Percentiles rank a stretch among this genome's conserved stretches.
phyloP scores from a whole-genome alignment of 2,329 filamentous ascomycete species.

The Sordariomycetes sp. region DNA sequence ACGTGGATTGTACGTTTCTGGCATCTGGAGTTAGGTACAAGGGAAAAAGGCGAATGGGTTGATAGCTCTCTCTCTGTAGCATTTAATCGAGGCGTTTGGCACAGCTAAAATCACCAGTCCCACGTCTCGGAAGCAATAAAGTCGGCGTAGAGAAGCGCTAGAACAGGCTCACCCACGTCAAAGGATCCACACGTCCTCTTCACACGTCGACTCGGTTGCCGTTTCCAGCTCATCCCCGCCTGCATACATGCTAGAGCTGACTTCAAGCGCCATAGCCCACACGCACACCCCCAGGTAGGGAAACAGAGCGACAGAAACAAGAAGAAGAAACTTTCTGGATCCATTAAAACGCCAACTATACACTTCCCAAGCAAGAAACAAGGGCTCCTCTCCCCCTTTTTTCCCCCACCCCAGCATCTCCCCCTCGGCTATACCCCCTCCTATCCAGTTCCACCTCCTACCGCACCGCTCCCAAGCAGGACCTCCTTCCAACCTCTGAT shows the following conservation, averaged over 20 bases:
- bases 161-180: no score
- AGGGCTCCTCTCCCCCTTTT: background rate
- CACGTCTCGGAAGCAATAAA: no score
- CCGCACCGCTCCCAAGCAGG: no score
- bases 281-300: background rate
- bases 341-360: slow-evolving; percentile 4
- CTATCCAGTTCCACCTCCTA: no score
- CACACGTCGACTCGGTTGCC: no score
- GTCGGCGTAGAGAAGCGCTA: no score
- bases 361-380: background rate
- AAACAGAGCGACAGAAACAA: slow-evolving; percentile 4
- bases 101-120: background rate
- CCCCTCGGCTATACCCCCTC: no score
- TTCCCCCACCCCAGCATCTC: background rate
- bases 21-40: background rate
- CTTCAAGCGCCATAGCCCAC: no score
- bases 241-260: no score
- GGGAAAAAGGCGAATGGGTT: background rate
- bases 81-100: background rate
- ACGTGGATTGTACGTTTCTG: background rate
- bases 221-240: no score
- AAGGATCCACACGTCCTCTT: no score
- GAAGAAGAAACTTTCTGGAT: slow-evolving; percentile 1
- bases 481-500: no score
- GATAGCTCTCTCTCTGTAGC: background rate